These are phyloP conservation scores for Eucalyptus brandiana DNA, from an alignment of 345 rosid genomes.

Conservation along the genomic window DNA sequence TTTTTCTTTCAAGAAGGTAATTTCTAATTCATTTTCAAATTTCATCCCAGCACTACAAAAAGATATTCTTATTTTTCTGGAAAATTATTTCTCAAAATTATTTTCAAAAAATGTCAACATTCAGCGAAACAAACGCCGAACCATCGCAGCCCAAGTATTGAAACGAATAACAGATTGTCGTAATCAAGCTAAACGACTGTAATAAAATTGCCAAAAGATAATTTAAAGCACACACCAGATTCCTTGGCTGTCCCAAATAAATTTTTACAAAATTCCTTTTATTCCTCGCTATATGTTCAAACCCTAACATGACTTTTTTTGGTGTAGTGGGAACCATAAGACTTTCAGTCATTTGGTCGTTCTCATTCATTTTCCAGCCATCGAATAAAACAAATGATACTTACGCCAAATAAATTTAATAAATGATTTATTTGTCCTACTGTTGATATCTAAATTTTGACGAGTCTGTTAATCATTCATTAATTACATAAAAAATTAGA, in stretches of 20 bases:
- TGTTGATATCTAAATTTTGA: too few relatives aligned
- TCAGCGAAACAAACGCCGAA: background rate
- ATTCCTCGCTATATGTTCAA: background rate
- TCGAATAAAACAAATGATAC: background rate
- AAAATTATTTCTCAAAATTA: background rate
- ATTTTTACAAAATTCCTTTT: background rate
- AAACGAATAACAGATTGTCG: background rate
- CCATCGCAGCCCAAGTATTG: background rate
- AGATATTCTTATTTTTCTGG: background rate
- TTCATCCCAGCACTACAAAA: rapidly evolving
- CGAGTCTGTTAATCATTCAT: too few relatives aligned
- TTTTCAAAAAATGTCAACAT: too few relatives aligned
- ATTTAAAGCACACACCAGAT: background rate
- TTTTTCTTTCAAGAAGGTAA: background rate
- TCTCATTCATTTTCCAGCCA: background rate
- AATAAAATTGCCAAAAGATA: background rate
- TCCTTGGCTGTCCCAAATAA: background rate
- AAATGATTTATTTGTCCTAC: background rate
- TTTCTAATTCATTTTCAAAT: background rate
- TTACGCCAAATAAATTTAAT: background rate
- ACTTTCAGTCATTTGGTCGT: background rate
- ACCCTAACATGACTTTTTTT: background rate
- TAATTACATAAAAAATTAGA: too few relatives aligned
- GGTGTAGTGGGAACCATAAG: background rate
- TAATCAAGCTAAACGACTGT: background rate